phyloP scores from a whole-genome alignment of 441 rosid genomes.

The Syzygium syzygioides region DNA sequence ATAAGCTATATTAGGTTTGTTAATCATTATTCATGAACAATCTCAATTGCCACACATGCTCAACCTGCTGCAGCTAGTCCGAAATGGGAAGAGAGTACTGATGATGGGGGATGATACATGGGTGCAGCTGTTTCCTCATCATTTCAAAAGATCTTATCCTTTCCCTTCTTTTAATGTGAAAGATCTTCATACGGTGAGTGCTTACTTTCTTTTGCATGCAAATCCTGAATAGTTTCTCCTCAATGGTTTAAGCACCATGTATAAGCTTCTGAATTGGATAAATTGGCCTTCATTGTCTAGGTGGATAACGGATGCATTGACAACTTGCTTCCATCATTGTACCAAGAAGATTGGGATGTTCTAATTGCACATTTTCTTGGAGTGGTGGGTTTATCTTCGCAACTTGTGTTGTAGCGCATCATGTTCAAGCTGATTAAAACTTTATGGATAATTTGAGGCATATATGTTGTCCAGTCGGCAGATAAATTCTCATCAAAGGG shows the following conservation, averaged over 20 bases:
- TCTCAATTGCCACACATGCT: not conserved
- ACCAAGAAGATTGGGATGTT: conserved; percentile 90
- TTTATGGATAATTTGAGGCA: not conserved
- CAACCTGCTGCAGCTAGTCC: conserved; percentile 42
- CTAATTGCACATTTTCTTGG: conserved; percentile 98
- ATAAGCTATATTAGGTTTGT: not conserved
- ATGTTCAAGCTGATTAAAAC: not conserved
- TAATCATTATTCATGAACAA: not conserved
- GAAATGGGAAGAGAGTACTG: conserved; percentile 77
- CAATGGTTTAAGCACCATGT: not conserved
- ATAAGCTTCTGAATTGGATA: not conserved
- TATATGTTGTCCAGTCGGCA: not conserved
- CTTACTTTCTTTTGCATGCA: not conserved
- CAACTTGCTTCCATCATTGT: conserved; percentile 68
- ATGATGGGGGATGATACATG: conserved; percentile 99
- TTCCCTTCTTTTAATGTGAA: conserved; percentile 95
- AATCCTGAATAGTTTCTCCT: not conserved
- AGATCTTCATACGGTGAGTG: conserved; percentile 78
- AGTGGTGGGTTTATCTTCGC: conserved; percentile 47
- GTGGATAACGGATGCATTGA: conserved; percentile 96
- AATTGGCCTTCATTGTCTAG: conserved; percentile 21
- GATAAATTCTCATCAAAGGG: not conserved
- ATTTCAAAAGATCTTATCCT: conserved; percentile 77
- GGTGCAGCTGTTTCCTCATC: conserved; percentile 87
- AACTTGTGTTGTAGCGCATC: too few relatives aligned